Conservation (phyloP, 2,329 filamentous ascomycete species). For the Pestalotiopsis sp. region DNA sequence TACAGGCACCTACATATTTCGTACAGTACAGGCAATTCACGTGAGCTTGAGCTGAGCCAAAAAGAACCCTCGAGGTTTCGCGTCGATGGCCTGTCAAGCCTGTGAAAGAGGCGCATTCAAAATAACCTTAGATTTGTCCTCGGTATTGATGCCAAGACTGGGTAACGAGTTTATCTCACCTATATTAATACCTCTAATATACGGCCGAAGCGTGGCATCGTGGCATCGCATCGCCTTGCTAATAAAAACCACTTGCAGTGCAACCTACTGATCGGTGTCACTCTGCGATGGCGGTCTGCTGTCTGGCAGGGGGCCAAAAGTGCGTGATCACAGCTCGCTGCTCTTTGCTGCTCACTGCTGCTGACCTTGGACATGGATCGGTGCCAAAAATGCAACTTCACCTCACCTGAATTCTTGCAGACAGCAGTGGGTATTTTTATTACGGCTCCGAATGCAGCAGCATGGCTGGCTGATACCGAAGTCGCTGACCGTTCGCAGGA, state of each 20-base stretch:
- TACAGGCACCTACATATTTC: too few species aligned
- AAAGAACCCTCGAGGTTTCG: neutral
- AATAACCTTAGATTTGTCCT: neutral
- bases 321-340: neutral
- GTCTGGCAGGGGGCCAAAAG: neutral
- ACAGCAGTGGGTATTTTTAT: neutral
- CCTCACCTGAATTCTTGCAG: neutral
- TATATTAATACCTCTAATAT: too few species aligned
- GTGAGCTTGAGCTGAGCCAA: neutral
- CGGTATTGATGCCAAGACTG: too few species aligned
- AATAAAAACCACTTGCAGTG: neutral
- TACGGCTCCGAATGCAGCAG: neutral
- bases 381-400: neutral
- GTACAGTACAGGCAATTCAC: neutral
- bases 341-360: neutral
- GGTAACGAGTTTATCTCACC: too few species aligned
- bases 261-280: neutral
- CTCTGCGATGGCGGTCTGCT: neutral
- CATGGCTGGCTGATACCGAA: too few species aligned
- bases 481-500: neutral
- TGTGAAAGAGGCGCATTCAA: neutral
- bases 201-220: too few species aligned
- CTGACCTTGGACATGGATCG: neutral
- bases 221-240: neutral
- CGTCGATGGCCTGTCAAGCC: neutral